Base-by-base conservation (phyloP, 129 eudicot genomes). In the Saussurea involucrata region DNA sequence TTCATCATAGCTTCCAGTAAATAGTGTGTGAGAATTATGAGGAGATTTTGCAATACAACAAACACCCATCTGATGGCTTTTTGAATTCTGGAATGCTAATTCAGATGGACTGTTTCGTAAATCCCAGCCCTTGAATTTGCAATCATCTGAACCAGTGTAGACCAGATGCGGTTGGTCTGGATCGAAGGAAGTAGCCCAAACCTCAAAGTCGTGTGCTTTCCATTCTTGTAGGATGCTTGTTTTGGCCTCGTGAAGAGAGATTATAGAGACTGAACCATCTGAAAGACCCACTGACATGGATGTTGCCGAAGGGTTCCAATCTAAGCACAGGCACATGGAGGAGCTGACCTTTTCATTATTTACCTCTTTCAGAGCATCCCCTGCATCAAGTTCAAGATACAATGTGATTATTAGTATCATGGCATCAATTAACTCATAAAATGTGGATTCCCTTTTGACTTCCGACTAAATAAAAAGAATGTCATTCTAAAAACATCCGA, bases 121-220 rank as follows among this genome's bases (percentile, higher is more conserved):
- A 86, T 95, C 98, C 98, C 98, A 95, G 68, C 98, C 86, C 40
- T 82, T 81, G 40, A 91, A 89, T 70, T 86, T 95, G 88, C 96
- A 91, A 82, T 95, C 97, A n/a, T 95, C 98, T 76, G 97, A 89
- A 1, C 98, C 97, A 0, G 92, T 89, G 82, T 91, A 95, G 42
- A 95, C 76, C 6, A 91, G 63, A 55, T 83, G 76, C 12, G 98
- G 92, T 60, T 89, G 96, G 84, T 89, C 92, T 68, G 79, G 85
- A 72, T 95, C 97, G 36, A 91, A 95, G 22, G 92, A 70, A 60
- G 98, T 78, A 4, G 95, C 89, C 98, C 96, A 93, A 11, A 90
- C 68, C 78, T 93, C 98, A 64, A 85, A 93, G 1, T 88, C 96
- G 24, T 93, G 96, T 27, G 96, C 95, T 87, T 88, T 90, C 98